Evolutionary conservation across 441 rosid genomes (phyloP).

Genomic region (Francoa sonchifolia): DNA sequence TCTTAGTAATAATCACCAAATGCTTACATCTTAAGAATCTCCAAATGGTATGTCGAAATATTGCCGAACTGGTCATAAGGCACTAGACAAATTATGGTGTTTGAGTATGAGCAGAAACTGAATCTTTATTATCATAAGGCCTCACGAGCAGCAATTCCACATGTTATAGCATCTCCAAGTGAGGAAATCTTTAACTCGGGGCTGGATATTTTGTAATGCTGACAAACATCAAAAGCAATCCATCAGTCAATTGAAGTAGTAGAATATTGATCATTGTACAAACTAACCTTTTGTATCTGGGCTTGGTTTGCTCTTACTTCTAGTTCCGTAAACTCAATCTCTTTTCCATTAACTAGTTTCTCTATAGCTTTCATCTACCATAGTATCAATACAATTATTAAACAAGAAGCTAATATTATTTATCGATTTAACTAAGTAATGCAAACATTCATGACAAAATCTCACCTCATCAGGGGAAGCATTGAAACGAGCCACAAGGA

Average conservation of each 20-base stretch:
- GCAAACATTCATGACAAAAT: slow-evolving; percentile 1
- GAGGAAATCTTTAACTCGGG: slow-evolving; percentile 55
- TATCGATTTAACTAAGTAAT: neutral
- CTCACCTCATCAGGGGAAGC: slow-evolving; percentile 57
- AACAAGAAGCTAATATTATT: neutral
- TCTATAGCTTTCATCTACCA: slow-evolving; percentile 48
- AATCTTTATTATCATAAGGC: slow-evolving; percentile 37
- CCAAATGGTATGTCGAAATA: no score
- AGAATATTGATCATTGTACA: neutral
- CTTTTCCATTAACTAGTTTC: slow-evolving; percentile 54
- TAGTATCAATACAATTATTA: slow-evolving; percentile 1
- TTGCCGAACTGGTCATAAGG: no score
- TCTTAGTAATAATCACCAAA: no score
- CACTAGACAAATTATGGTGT: no score
- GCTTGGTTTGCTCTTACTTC: slow-evolving; percentile 51
- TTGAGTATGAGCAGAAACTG: neutral
- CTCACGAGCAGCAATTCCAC: slow-evolving; percentile 74
- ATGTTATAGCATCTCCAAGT: slow-evolving; percentile 64
- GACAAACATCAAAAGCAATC: slow-evolving; percentile 15
- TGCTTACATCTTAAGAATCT: no score
- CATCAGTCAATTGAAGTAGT: neutral
- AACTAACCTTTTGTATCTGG: slow-evolving; percentile 62
- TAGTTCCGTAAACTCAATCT: slow-evolving; percentile 54
- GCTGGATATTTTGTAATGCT: slow-evolving; percentile 73
- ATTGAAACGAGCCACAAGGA: slow-evolving; percentile 70